Conservation (phyloP, 2,329 filamentous ascomycete genomes). For the Colletotrichum camelliae region DNA sequence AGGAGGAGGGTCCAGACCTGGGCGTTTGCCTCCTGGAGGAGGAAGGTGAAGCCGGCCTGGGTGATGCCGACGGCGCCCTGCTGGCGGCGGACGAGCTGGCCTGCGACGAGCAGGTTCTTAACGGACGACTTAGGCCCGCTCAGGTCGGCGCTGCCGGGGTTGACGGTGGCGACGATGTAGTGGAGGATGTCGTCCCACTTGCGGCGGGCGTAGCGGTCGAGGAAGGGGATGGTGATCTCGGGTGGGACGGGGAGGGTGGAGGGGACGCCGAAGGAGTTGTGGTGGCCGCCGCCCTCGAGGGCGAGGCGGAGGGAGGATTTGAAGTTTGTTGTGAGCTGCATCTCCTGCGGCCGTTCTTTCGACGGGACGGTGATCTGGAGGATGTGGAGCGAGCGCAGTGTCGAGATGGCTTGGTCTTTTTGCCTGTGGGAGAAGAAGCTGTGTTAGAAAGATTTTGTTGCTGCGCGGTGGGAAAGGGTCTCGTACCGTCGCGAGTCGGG, state of each 20-base stretch:
- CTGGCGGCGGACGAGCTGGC: constrained; percentile 75
- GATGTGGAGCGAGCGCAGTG: constrained; percentile 87
- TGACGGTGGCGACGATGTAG: constrained; percentile 85
- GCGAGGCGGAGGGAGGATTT: constrained; percentile 82
- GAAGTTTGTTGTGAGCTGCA: constrained; percentile 83
- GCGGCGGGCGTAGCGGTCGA: constrained; percentile 84
- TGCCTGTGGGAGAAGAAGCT: constrained; percentile 56
- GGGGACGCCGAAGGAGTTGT: constrained; percentile 90
- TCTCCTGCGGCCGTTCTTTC: constrained; percentile 70
- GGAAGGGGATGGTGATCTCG: constrained; percentile 71
- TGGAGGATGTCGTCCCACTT: constrained; percentile 98
- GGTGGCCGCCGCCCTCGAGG: constrained; percentile 83
- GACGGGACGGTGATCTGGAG: constrained; percentile 67
- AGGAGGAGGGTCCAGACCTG: constrained; percentile 97
- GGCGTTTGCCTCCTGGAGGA: constrained; percentile 93
- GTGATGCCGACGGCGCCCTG: constrained; percentile 73
- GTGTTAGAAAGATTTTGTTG: background rate
- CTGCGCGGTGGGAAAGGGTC: background rate
- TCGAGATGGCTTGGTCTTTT: constrained; percentile 82
- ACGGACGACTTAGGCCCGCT: constrained; percentile 75
- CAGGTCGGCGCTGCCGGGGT: constrained; percentile 43
- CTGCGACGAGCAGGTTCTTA: constrained; percentile 81
- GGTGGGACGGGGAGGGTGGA: constrained; percentile 67
- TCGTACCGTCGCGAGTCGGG: constrained; percentile 55
- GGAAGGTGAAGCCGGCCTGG: constrained; percentile 90